Evolutionary conservation across 192 early-diverging fungal species (phyloP).

Genomic region (Linnemannia hyalina): DNA sequence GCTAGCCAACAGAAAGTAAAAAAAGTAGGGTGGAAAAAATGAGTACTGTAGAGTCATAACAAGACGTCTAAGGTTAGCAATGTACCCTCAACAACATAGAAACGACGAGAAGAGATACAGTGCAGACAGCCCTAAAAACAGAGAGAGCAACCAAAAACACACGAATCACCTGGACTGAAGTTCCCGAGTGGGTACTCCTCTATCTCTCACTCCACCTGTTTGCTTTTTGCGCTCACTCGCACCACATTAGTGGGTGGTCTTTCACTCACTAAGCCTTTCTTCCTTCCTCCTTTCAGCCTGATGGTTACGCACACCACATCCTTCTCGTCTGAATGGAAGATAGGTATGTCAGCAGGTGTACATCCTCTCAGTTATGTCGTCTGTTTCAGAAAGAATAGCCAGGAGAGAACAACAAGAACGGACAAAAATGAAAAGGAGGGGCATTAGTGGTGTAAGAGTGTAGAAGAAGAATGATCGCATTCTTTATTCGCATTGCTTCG

Average conservation of each 20-base stretch:
- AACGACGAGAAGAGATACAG: background rate
- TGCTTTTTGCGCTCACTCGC: background rate
- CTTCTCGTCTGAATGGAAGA: background rate
- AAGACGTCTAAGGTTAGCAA: background rate
- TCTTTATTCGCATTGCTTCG: background rate
- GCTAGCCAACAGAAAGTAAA: background rate
- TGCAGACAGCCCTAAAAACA: background rate
- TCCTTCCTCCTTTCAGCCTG: background rate
- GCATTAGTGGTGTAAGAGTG: background rate
- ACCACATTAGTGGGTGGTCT: background rate
- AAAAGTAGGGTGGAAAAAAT: background rate
- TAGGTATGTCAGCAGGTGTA: background rate
- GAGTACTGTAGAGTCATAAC: background rate
- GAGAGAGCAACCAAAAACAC: background rate
- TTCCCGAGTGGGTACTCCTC: background rate
- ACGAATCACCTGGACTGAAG: background rate
- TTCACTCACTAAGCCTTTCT: background rate
- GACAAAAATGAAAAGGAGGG: background rate
- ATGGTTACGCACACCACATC: too few relatives aligned
- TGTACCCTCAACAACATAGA: background rate
- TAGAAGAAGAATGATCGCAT: background rate
- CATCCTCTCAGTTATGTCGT: background rate
- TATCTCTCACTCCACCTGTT: background rate
- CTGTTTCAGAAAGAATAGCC: background rate
- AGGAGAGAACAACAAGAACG: background rate